These are phyloP conservation scores for Alloascoidea hylecoeti DNA, from an alignment of 805 yeast species.

Conservation along the genomic window DNA sequence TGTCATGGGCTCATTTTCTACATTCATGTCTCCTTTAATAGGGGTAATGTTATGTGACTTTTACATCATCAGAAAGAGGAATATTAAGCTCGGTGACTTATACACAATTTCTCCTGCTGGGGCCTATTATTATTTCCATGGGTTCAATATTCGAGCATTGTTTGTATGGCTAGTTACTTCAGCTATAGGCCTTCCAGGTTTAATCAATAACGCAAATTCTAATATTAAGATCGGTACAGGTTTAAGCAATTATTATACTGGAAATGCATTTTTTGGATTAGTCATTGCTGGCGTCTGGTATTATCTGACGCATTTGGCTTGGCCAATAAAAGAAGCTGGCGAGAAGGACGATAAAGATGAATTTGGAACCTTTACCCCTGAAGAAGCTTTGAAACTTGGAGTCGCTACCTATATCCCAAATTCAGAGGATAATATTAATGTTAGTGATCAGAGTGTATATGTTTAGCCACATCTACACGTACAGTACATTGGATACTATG, in stretches of 20 bases:
- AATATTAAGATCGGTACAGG: constrained; percentile 16
- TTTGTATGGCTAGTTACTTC: constrained; percentile 18
- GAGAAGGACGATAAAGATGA: constrained; percentile 20
- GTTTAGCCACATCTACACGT: too few relatives aligned
- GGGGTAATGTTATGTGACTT: constrained; percentile 25
- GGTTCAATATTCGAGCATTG: constrained; percentile 28
- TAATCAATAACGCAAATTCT: constrained; percentile 22
- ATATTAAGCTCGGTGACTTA: constrained; percentile 25
- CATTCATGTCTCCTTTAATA: constrained; percentile 26
- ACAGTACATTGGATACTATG: too few relatives aligned
- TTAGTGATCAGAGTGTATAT: too few relatives aligned
- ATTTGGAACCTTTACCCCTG: constrained; percentile 16
- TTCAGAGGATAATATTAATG: too few relatives aligned
- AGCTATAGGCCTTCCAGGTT: constrained; percentile 9
- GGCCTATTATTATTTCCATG: constrained; percentile 27
- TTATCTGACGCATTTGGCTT: constrained; percentile 19
- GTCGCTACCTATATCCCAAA: constrained; percentile 6
- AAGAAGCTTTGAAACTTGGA: constrained; percentile 11
- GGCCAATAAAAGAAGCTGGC: constrained; percentile 21
- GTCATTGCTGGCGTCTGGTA: constrained; percentile 22
- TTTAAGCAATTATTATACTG: constrained; percentile 26
- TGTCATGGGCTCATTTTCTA: constrained; percentile 22
- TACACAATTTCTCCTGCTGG: constrained; percentile 21
- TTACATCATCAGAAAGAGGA: constrained; percentile 24
- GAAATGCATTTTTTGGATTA: constrained; percentile 28